Percentiles rank a stretch among this genome's conserved stretches.
These are phyloP conservation scores for Eucalyptus albens DNA, from an alignment of 345 rosid genomes.

Conservation along the genomic window DNA sequence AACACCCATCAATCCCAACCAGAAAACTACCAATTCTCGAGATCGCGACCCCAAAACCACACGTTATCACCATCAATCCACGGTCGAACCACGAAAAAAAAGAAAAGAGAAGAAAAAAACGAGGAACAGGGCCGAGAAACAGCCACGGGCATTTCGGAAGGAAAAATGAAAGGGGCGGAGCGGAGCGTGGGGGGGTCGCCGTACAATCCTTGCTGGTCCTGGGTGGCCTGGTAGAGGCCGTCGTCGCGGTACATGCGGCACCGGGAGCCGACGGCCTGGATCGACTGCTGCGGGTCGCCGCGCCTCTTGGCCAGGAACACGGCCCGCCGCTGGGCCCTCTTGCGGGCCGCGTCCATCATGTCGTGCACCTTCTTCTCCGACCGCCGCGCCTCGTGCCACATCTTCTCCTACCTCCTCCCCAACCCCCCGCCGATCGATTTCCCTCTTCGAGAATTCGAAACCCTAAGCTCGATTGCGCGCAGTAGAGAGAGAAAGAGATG, in stretches of 20 bases:
- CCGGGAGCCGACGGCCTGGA: slow-evolving; percentile 65
- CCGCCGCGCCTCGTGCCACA: slow-evolving; percentile 99
- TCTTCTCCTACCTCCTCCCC: slow-evolving; percentile 4
- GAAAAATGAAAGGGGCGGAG: not conserved
- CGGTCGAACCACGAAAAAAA: not conserved
- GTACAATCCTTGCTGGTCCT: slow-evolving; percentile 89
- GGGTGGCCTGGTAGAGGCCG: slow-evolving; percentile 77
- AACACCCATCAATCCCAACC: not conserved
- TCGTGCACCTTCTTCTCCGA: slow-evolving; percentile 98
- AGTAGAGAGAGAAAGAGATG: not conserved
- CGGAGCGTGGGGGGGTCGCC: not conserved
- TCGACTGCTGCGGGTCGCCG: slow-evolving; percentile 92
- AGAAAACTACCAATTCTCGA: not conserved
- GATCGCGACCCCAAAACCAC: not conserved
- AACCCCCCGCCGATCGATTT: not conserved
- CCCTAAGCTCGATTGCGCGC: not conserved
- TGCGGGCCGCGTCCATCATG: slow-evolving; percentile 99
- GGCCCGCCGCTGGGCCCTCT: slow-evolving; percentile 88
- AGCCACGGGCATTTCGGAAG: not conserved
- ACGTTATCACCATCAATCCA: not conserved
- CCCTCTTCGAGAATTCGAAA: not conserved
- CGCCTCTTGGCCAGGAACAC: slow-evolving; percentile 81
- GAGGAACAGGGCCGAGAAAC: not conserved
- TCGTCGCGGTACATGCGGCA: slow-evolving; percentile 74
- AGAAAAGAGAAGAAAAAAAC: not conserved